phyloP scores from a whole-genome alignment of 352 stramenopile genomes.

The Pythium coloratum region DNA sequence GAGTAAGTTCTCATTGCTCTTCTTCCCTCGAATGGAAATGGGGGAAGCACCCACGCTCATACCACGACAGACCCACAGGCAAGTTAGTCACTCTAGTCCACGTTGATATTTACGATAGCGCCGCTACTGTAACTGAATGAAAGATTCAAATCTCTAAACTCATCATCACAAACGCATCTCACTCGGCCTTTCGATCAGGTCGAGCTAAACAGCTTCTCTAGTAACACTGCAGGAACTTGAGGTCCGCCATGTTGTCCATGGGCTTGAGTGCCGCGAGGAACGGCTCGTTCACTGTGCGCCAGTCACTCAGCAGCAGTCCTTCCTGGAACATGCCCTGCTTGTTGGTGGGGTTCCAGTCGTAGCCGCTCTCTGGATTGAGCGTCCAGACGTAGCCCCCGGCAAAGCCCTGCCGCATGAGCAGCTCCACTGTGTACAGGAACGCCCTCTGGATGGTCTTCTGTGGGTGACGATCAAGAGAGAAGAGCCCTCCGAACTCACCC shows the following conservation, averaged over 20 bases:
- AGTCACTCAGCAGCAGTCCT: conserved; percentile 49
- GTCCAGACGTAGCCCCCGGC: conserved; percentile 68
- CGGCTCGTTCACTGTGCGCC: conserved; percentile 48
- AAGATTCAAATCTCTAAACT: not conserved
- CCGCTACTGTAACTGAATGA: conserved; percentile 4
- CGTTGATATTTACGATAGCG: conserved; percentile 4
- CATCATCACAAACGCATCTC: not conserved
- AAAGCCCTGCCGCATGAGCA: conserved; percentile 45
- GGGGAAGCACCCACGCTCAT: not conserved
- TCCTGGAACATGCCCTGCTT: conserved; percentile 39
- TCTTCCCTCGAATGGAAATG: conserved; percentile 1
- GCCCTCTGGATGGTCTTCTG: conserved; percentile 55
- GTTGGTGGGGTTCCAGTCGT: conserved; percentile 52
- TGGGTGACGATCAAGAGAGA: conserved; percentile 45
- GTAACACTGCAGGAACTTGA: conserved; percentile 49
- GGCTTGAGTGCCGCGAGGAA: conserved; percentile 42
- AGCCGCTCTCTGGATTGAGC: conserved; percentile 65
- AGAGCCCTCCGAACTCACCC: conserved; percentile 69
- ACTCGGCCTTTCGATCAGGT: not conserved
- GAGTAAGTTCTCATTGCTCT: conserved; percentile 26
- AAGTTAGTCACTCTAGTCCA: not conserved
- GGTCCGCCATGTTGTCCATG: conserved; percentile 46
- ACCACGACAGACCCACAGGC: not conserved
- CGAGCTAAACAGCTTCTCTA: not conserved
- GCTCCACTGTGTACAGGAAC: conserved; percentile 48